Base-by-base conservation (phyloP, 805 yeast genomes). In the Candida ponderosae region DNA sequence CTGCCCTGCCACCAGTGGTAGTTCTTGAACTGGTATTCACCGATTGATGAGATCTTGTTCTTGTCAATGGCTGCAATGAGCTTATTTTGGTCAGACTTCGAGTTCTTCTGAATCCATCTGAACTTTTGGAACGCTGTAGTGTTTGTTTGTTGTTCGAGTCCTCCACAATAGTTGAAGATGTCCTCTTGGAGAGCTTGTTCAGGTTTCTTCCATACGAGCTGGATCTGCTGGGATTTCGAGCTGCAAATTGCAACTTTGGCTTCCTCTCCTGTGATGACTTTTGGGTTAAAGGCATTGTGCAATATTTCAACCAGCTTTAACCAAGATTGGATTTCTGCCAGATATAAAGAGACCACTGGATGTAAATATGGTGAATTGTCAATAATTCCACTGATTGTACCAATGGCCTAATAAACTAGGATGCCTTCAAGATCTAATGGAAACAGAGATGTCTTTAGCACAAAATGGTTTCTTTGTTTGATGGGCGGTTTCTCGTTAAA, bases 191-290 rank as follows among this genome's bases (percentile, higher is more conserved):
- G 14, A 49, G 35, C 34, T 40, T 47, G 44, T 51, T 53, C 29
- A 53, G 36, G 29, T 47, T 50, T 33, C 52, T 45, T 2, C 55
- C 55, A 26, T 45, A 43, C 1, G 56, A 51, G 4, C 52, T 54
- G 6, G 57, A 45, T 4, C 56, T 38, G 8, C 44, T 34, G 38
- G 48, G 55, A 1, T 48, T 34, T 21, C 40, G 39, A 5, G 51
- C 55, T 1, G 50, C 29, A 32, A 43, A 46, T 47, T 42, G 53
- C 40, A 43, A 47, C 28, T 38, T 37, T 40, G 35, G 45, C 47
- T 47, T 45, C 41, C 19, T 40, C 48, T 23, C 19, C 28, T 18
- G 23, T 29, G 15, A 13, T 18, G 28, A 15, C 20, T 27, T 27
- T 33, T 28, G 24, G 15, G 9, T 18, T 24, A 8, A n/a, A 7